Base-by-base conservation (phyloP, 179 eudicot species). In the Carnegiea gigantea region DNA sequence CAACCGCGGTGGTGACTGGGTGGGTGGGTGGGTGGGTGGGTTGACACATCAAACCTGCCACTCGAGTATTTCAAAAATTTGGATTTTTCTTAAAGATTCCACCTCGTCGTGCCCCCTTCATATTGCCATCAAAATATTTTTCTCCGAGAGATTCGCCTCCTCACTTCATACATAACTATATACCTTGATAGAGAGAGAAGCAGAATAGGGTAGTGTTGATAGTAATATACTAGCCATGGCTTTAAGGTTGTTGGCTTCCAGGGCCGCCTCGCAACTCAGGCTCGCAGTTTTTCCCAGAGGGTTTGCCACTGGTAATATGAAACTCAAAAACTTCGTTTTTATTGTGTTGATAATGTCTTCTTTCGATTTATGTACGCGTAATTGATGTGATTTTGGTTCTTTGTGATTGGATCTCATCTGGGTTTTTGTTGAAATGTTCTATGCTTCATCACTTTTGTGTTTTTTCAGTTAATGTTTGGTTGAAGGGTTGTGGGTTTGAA, bases 201-300 rank as follows among this genome's bases (percentile, higher is more conserved):
- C 43, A 79, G 5, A 9, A 21, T 57, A 24, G 77, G 28, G 24
- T 11, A 36, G 53, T n/a, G 20, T 36, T n/a, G 9, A 6, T 9
- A 4, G n/a, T n/a, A n/a, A 5, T 40, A 26, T 23, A 33, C 36
- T 33, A 14, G 30, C 20, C 24, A 92, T 93, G 97, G 95, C 94
- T 62, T 82, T 92, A 75, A 85, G 89, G 59, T 84, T 93, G 81
- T 91, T 92, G 90, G 95, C 95, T 78, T 89, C 95, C 30, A 93
- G 68, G 84, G 90, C 92, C 77, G 94, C 92, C 86, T 90, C 98
- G 6, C 86, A 85, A 57, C 92, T 93, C 76, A 90, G 88, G 87
- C 84, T 90, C 92, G 91, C 97, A 23, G 81, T 86, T 36, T 89
- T 85, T 70, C 86, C 86, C 80, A 83, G 97, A 87, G 88, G 89